A percentile compares a stretch with the other conserved stretches of the same genome.
Evolutionary conservation across 108 stramenopile species (phyloP).

Genomic region (Parietichytrium sp.): DNA sequence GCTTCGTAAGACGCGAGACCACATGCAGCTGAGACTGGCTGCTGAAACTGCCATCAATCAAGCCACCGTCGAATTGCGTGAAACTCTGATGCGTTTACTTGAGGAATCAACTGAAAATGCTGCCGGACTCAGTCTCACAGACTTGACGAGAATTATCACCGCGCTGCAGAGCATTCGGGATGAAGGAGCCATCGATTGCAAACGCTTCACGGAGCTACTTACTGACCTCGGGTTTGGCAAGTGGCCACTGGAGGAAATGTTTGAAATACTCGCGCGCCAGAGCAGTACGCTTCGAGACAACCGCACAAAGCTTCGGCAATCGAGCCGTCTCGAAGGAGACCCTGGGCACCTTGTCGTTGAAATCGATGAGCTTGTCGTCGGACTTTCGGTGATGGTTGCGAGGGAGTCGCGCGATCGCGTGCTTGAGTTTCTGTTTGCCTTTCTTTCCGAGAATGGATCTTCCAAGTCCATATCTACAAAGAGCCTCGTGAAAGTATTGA

Average conservation of each 20-base stretch:
- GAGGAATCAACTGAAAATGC: neutral
- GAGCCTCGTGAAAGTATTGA: neutral
- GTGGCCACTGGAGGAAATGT: neutral
- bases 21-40: neutral
- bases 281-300: neutral
- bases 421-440: neutral
- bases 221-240: neutral
- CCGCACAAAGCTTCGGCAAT: neutral
- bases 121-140: neutral
- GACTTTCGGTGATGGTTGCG: neutral
- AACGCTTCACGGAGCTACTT: neutral
- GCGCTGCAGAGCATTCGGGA: neutral
- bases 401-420: conserved; percentile 7
- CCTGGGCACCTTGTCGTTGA: neutral
- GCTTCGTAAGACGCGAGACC: neutral
- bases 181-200: neutral
- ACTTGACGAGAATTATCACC: neutral
- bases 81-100: neutral
- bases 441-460: neutral
- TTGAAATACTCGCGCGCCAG: neutral
- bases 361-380: conserved; percentile 9
- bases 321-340: neutral
- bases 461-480: neutral
- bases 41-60: neutral
- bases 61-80: neutral